These are phyloP conservation scores for Mycena amicta DNA, from an alignment of 768 basidiomycete species.

Conservation along the genomic window DNA sequence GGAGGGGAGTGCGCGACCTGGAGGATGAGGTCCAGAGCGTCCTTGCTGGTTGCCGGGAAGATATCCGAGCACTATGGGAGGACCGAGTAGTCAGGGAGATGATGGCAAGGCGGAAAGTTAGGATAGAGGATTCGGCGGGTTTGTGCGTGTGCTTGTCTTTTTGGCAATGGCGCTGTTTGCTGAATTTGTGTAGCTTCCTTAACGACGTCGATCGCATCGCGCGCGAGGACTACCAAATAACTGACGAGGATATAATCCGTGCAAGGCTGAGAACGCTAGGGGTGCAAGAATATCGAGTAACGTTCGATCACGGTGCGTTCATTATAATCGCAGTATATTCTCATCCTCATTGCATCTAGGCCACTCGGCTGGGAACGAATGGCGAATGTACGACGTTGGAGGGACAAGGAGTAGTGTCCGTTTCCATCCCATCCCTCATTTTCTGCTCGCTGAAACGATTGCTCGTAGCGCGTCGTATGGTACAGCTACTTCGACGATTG, in stretches of 20 bases:
- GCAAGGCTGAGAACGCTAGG: conserved; percentile 79
- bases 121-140: conserved; percentile 71
- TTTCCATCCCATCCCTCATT: conserved; percentile 15
- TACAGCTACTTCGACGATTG: conserved; percentile 80
- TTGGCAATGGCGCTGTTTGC: no score
- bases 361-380: conserved; percentile 65
- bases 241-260: conserved; percentile 75
- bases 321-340: neutral
- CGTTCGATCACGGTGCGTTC: conserved; percentile 59
- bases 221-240: conserved; percentile 62
- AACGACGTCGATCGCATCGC: conserved; percentile 71
- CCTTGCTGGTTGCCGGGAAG: conserved; percentile 61
- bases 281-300: conserved; percentile 73
- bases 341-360: conserved; percentile 38
- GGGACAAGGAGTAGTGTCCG: conserved; percentile 70
- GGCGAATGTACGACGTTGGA: conserved; percentile 83
- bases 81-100: conserved; percentile 66
- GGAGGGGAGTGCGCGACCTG: conserved; percentile 38
- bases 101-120: conserved; percentile 51
- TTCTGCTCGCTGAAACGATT: conserved; percentile 10
- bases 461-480: conserved; percentile 67
- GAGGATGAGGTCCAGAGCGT: conserved; percentile 62
- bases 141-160: conserved; percentile 57
- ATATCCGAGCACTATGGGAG: conserved; percentile 71
- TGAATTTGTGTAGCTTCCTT: conserved; percentile 57